A percentile compares a stretch with the other conserved stretches of the same genome.
phyloP scores from a whole-genome alignment of 2,329 filamentous ascomycete species.

The Epichloe aotearoae region DNA sequence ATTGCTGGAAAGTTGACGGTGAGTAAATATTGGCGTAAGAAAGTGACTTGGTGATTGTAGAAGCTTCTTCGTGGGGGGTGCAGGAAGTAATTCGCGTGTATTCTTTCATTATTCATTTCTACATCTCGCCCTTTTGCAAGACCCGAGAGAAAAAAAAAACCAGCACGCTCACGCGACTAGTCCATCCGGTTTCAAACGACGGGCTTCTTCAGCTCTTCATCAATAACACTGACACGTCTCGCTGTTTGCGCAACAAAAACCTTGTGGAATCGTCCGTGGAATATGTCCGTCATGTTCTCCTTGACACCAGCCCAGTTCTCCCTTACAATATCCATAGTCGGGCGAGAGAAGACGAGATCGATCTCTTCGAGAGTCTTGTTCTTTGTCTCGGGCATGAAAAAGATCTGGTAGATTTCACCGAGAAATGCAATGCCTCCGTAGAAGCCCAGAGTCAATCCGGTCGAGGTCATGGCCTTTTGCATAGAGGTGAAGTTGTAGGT shows the following conservation, averaged over 20 bases:
- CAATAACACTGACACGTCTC: conserved; percentile 6
- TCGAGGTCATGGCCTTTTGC: conserved; percentile 53
- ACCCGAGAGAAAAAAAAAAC: too few relatives aligned
- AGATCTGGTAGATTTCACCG: conserved; percentile 57
- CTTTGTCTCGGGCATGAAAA: conserved; percentile 69
- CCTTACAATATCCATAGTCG: conserved; percentile 47
- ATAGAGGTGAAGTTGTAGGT: conserved; percentile 65
- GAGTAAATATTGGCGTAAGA: too few relatives aligned
- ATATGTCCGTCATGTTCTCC: conserved; percentile 16
- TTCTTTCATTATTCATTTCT: too few relatives aligned
- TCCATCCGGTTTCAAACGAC: background rate
- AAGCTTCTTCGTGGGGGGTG: too few relatives aligned
- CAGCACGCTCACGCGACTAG: too few relatives aligned
- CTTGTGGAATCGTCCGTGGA: conserved; percentile 11
- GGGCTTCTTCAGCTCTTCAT: conserved; percentile 6
- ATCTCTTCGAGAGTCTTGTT: conserved; percentile 57
- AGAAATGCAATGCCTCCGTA: conserved; percentile 61
- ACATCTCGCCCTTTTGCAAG: too few relatives aligned
- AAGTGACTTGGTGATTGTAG: too few relatives aligned
- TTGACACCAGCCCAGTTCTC: conserved; percentile 35
- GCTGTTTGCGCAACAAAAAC: conserved; percentile 12
- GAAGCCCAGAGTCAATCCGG: conserved; percentile 55
- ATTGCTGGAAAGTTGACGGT: too few relatives aligned
- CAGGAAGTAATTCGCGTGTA: too few relatives aligned
- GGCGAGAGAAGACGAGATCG: conserved; percentile 50